Percentiles rank a stretch among this genome's conserved stretches.
These are phyloP conservation scores for Eimeria brunetti DNA, from an alignment of 169 alveolate species.

Conservation along the genomic window DNA sequence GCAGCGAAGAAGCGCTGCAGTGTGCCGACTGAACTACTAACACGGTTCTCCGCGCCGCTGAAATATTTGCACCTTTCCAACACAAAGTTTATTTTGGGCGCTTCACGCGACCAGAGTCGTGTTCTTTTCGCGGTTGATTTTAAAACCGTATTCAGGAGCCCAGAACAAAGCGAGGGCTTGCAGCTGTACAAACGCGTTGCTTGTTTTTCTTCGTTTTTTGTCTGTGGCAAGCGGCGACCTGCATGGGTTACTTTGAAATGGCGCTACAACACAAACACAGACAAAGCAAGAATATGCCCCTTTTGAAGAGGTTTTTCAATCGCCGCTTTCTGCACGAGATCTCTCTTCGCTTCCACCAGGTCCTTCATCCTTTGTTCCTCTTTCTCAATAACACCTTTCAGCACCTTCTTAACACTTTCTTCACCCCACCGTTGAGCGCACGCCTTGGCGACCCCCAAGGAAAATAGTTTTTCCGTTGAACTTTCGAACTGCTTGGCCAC, in stretches of 20 bases:
- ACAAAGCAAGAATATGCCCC: neutral
- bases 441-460: neutral
- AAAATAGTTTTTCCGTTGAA: neutral
- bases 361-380: neutral
- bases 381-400: neutral
- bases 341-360: neutral
- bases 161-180: neutral
- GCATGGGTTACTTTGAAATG: neutral
- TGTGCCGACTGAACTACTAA: neutral
- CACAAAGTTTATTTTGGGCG: neutral
- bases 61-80: neutral
- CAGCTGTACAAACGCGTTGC: neutral
- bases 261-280: neutral
- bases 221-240: neutral
- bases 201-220: neutral
- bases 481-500: neutral
- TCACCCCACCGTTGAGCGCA: neutral
- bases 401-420: neutral
- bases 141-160: neutral
- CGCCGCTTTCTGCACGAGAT: neutral
- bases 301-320: neutral
- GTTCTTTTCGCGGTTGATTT: neutral
- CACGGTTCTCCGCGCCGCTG: neutral
- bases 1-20: neutral
- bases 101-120: neutral